These are phyloP conservation scores for Rutstroemia sydowiana DNA, from an alignment of 2,329 filamentous ascomycete genomes.

Conservation along the genomic window DNA sequence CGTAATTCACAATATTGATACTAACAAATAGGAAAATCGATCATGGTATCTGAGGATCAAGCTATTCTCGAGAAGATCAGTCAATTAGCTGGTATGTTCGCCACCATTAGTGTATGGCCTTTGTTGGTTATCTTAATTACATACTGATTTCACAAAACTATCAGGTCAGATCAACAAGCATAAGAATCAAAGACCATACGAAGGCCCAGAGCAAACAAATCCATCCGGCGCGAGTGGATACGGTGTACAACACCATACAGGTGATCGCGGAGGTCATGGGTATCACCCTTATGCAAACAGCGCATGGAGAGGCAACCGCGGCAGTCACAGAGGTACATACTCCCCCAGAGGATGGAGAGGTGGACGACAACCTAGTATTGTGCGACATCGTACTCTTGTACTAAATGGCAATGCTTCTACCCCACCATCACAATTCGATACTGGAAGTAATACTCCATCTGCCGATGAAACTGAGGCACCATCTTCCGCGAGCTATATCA, in stretches of 20 bases:
- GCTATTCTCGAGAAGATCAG: constrained; percentile 48
- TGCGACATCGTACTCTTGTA: constrained; percentile 56
- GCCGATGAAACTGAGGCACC: constrained; percentile 17
- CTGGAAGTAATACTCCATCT: constrained; percentile 4
- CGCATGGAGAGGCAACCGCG: constrained; percentile 24
- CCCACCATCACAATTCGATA: constrained; percentile 12
- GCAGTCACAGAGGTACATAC: constrained; percentile 21
- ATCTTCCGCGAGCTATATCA: constrained; percentile 51
- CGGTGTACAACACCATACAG: constrained; percentile 9
- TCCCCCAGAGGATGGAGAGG: constrained; percentile 29
- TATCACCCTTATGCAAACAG: constrained; percentile 21
- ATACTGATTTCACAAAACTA: constrained; percentile 3
- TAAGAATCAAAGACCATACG: constrained; percentile 53
- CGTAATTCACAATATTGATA: neutral
- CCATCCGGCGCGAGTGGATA: constrained; percentile 12
- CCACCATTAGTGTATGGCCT: constrained; percentile 38
- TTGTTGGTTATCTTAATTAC: constrained; percentile 28
- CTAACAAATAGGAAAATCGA: constrained; percentile 20
- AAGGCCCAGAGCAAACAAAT: constrained; percentile 15
- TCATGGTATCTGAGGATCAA: constrained; percentile 46
- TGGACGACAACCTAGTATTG: constrained; percentile 33
- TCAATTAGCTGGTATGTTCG: constrained; percentile 45
- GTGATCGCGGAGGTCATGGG: constrained; percentile 14
- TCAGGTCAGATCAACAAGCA: constrained; percentile 73
- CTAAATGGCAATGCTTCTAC: constrained; percentile 40